Evolutionary conservation across 148 eudicot species (phyloP).

Genomic region (Vaccinium vitisidaea): DNA sequence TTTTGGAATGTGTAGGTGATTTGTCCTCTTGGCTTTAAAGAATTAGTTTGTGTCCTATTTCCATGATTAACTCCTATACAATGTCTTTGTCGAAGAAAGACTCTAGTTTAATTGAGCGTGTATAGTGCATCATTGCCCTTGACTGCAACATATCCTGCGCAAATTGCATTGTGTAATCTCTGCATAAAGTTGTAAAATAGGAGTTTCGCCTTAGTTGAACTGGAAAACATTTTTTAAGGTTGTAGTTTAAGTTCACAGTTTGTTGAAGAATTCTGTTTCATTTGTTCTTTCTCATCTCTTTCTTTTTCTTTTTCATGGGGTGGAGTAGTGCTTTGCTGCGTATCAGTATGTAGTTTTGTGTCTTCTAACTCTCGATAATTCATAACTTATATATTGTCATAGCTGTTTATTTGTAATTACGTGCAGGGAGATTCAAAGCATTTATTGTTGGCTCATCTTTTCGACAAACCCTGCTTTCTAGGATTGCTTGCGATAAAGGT

Average conservation of each 20-base stretch:
- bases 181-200: not conserved
- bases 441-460: conserved; percentile 82
- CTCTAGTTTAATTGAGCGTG: not conserved
- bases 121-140: not conserved
- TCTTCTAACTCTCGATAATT: not conserved
- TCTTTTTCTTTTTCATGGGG: not conserved
- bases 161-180: not conserved
- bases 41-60: no score
- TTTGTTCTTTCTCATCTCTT: not conserved
- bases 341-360: not conserved
- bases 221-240: not conserved
- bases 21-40: no score
- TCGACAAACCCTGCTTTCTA: conserved; percentile 95
- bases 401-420: not conserved
- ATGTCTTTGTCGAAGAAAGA: no score
- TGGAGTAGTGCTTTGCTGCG: not conserved
- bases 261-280: not conserved
- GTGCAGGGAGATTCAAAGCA: conserved; percentile 76
- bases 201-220: not conserved
- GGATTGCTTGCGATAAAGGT: conserved; percentile 86
- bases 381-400: not conserved
- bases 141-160: not conserved
- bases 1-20: no score
- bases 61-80: no score
- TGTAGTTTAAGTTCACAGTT: not conserved